A percentile compares a stretch with the other conserved stretches of the same genome.
phyloP scores from a whole-genome alignment of 2,329 filamentous ascomycete genomes.

The Verticillium nonalfalfae region DNA sequence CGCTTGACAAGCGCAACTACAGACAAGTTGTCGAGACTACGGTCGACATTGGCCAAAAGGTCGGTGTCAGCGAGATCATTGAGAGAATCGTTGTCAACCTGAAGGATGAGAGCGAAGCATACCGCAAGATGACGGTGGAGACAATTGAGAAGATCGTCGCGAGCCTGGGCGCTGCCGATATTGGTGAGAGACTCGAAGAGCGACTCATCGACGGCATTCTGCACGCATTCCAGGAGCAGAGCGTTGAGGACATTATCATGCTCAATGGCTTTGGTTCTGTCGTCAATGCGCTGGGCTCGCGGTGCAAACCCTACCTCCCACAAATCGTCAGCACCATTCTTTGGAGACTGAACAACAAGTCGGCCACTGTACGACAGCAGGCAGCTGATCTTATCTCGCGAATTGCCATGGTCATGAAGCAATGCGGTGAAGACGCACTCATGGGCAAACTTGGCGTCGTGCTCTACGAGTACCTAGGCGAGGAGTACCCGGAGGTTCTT shows the following conservation, averaged over 20 bases:
- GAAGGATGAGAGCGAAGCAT: constrained; percentile 96
- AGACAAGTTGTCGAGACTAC: constrained; percentile 97
- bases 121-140: constrained; percentile 98
- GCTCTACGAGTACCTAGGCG: constrained; percentile 95
- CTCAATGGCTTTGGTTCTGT: constrained; percentile 97
- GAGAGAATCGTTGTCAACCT: constrained; percentile 91
- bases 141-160: constrained; percentile 96
- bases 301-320: constrained; percentile 93
- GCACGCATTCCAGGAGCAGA: constrained; percentile 96
- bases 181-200: constrained; percentile 88
- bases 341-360: constrained; percentile 97
- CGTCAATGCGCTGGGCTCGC: constrained; percentile 86
- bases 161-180: constrained; percentile 86
- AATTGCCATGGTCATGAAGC: constrained; percentile 98
- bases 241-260: constrained; percentile 90
- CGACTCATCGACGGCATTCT: constrained; percentile 91
- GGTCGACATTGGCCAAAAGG: constrained; percentile 93
- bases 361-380: constrained; percentile 91
- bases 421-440: constrained; percentile 91
- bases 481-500: constrained; percentile 96
- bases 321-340: constrained; percentile 97
- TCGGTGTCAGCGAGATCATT: constrained; percentile 92
- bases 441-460: constrained; percentile 95
- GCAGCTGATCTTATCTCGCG: constrained; percentile 94
- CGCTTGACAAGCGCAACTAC: constrained; percentile 95